These are phyloP conservation scores for Pichia gijzeniarum DNA, from an alignment of 805 yeast species.

Conservation along the genomic window DNA sequence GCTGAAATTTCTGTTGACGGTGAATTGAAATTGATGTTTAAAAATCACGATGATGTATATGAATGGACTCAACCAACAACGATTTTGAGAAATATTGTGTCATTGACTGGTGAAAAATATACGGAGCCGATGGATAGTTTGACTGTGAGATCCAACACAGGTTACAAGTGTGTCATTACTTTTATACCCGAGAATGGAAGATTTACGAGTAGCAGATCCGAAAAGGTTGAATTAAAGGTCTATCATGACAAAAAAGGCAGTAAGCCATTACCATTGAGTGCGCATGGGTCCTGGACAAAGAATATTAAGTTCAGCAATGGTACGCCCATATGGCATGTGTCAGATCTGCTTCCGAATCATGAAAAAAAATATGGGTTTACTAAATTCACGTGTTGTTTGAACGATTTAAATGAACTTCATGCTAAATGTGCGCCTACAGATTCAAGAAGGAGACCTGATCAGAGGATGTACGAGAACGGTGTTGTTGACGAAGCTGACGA, in stretches of 20 bases:
- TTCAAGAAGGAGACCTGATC: conserved; percentile 85
- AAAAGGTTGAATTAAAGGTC: conserved; percentile 47
- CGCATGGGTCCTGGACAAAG: conserved; percentile 83
- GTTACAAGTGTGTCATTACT: conserved; percentile 60
- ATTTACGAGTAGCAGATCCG: conserved; percentile 82
- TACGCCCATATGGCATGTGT: conserved; percentile 61
- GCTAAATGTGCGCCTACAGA: conserved; percentile 75
- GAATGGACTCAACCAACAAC: conserved; percentile 82
- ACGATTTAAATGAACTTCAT: conserved; percentile 73
- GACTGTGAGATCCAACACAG: conserved; percentile 61
- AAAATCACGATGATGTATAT: conserved; percentile 58
- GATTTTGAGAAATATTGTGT: conserved; percentile 70
- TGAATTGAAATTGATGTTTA: conserved; percentile 45
- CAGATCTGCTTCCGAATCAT: conserved; percentile 52
- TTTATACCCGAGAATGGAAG: conserved; percentile 73
- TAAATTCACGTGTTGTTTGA: conserved; percentile 70
- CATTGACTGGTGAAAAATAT: conserved; percentile 82
- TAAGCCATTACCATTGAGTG: conserved; percentile 30
- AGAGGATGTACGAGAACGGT: conserved; percentile 64
- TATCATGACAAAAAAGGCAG: conserved; percentile 29
- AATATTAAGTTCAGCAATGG: conserved; percentile 41
- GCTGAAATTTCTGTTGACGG: conserved; percentile 80
- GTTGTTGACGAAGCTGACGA: conserved; percentile 65
- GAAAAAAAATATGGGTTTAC: conserved; percentile 80
- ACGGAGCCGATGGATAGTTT: conserved; percentile 75